These are phyloP conservation scores for Pelomyxa schiedti DNA, from an alignment of 78 protist species.

Conservation along the genomic window DNA sequence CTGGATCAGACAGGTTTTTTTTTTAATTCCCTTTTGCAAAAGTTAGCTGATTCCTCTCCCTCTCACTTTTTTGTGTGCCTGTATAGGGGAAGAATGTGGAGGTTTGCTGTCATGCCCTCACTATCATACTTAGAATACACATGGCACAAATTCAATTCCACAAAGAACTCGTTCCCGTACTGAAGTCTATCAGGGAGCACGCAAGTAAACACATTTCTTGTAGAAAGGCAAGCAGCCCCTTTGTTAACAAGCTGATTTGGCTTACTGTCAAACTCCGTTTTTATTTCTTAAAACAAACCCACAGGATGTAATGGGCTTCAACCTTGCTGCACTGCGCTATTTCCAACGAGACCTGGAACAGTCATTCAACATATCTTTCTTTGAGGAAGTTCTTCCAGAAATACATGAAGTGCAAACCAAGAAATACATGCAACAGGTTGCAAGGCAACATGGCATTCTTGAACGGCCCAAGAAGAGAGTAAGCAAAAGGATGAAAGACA, in stretches of 20 bases:
- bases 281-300: not conserved
- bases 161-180: not conserved
- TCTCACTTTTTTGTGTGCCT: no score
- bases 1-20: not conserved
- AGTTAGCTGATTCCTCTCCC: not conserved
- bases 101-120: constrained; percentile 20
- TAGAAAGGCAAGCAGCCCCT: not conserved
- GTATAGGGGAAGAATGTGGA: not conserved
- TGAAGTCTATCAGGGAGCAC: not conserved
- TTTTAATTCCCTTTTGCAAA: not conserved
- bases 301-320: constrained; percentile 25
- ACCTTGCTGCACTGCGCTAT: constrained; percentile 27
- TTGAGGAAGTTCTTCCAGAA: constrained; percentile 2
- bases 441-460: not conserved
- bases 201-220: not conserved
- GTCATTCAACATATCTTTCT: constrained; percentile 18
- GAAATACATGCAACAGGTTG: constrained; percentile 3
- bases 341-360: constrained; percentile 27
- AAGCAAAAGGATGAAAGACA: not conserved
- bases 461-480: not conserved
- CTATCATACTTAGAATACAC: constrained; percentile 30
- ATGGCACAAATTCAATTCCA: constrained; percentile 24
- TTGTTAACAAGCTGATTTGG: not conserved
- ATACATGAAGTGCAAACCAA: not conserved
- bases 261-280: not conserved